A percentile compares a stretch with the other conserved stretches of the same genome.
These are phyloP conservation scores for Tolypocladium cylindrosporum DNA, from an alignment of 2,329 filamentous ascomycete genomes.

Conservation along the genomic window DNA sequence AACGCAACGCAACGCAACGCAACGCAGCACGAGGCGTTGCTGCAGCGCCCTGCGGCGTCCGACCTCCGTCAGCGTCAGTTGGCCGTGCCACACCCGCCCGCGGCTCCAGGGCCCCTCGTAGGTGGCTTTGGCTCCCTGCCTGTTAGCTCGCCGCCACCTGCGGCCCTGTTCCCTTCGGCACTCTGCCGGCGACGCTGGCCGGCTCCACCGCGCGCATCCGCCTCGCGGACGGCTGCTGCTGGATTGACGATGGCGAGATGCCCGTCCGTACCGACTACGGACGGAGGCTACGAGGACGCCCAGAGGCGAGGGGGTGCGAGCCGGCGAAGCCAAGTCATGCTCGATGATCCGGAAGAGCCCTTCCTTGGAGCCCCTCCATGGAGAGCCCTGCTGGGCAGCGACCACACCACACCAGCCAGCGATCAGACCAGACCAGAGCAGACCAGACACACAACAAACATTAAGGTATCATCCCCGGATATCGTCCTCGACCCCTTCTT, in stretches of 20 bases:
- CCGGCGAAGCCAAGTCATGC: not conserved
- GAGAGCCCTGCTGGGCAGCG: not conserved
- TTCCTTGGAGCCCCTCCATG: not conserved
- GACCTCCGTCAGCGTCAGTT: not conserved
- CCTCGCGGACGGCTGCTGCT: not conserved
- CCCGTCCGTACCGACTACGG: not conserved
- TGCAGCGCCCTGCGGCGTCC: not conserved
- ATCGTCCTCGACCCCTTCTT: not conserved
- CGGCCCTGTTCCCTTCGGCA: not conserved
- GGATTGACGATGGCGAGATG: not conserved
- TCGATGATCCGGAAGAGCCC: not conserved
- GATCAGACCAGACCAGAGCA: not conserved
- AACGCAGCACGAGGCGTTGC: not conserved
- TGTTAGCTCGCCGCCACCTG: not conserved
- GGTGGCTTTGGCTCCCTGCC: not conserved
- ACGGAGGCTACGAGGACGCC: not conserved
- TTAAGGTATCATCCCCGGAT: not conserved
- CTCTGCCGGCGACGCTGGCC: not conserved
- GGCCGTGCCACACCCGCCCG: not conserved
- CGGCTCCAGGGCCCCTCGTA: not conserved
- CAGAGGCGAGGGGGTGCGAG: not conserved
- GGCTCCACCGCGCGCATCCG: not conserved
- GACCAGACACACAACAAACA: not conserved
- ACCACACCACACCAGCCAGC: not conserved
- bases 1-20: not conserved